phyloP scores from a whole-genome alignment of 176 grass and related monocot genomes.

The Lolium rigidum region DNA sequence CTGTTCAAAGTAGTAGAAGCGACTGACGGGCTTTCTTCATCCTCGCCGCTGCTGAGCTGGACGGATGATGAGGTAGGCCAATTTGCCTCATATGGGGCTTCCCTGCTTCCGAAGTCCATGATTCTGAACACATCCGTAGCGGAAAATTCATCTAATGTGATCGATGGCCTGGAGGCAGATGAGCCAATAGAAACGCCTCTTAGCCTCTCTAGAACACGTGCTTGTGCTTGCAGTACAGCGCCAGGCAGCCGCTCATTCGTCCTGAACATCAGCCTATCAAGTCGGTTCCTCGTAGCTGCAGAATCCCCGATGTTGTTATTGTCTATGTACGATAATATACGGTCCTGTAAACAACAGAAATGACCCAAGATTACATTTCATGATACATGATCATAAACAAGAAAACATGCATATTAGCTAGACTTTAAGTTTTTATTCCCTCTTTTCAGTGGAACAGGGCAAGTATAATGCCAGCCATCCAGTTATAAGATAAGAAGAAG shows the following conservation, averaged over 20 bases:
- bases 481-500: neutral
- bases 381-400: too few relatives aligned
- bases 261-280: slow-evolving; percentile 73
- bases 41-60: slow-evolving; percentile 46
- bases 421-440: neutral
- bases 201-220: slow-evolving; percentile 82
- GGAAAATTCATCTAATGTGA: slow-evolving; percentile 66
- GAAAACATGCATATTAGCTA: too few relatives aligned
- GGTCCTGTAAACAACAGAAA: slow-evolving; percentile 41
- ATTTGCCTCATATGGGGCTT: slow-evolving; percentile 34
- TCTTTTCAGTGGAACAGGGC: neutral
- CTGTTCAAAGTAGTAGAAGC: slow-evolving; percentile 46
- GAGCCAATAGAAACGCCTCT: slow-evolving; percentile 73
- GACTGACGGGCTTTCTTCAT: slow-evolving; percentile 42
- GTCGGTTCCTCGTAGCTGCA: slow-evolving; percentile 51
- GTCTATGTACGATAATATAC: slow-evolving; percentile 52
- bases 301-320: slow-evolving; percentile 52
- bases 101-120: slow-evolving; percentile 52
- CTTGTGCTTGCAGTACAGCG: slow-evolving; percentile 75
- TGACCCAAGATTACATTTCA: neutral
- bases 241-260: slow-evolving; percentile 77
- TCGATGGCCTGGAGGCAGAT: slow-evolving; percentile 66
- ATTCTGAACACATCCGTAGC: slow-evolving; percentile 58
- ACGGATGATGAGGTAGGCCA: slow-evolving; percentile 39
- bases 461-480: neutral